Evolutionary conservation across 352 stramenopile species (phyloP).

Genomic region (Aphanomyces cochlioides): DNA sequence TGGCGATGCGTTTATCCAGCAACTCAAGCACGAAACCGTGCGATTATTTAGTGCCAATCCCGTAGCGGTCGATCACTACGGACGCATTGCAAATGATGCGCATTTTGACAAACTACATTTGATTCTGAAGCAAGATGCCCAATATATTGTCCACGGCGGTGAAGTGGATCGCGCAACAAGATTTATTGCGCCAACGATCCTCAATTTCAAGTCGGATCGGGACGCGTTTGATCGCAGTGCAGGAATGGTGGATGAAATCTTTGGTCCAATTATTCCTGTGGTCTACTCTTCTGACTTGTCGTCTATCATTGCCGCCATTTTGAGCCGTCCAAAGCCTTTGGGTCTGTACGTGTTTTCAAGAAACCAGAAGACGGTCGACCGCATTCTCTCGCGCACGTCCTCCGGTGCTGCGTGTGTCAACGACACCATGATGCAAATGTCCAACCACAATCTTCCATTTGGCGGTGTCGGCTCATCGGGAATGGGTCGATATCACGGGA

Average conservation of each 20-base stretch:
- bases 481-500: constrained; percentile 80
- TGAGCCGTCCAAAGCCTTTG: constrained; percentile 64
- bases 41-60: background rate
- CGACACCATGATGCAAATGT: constrained; percentile 76
- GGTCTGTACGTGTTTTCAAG: constrained; percentile 83
- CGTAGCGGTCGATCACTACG: background rate
- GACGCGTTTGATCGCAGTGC: constrained; percentile 48
- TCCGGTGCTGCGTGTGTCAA: constrained; percentile 52
- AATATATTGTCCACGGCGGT: constrained; percentile 56
- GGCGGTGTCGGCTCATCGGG: constrained; percentile 77
- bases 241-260: constrained; percentile 92
- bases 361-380: constrained; percentile 41
- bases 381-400: constrained; percentile 45
- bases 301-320: constrained; percentile 41
- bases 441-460: constrained; percentile 67
- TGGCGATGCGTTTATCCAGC: constrained; percentile 6
- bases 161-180: constrained; percentile 57
- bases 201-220: constrained; percentile 79
- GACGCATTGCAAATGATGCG: background rate
- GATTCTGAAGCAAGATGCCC: constrained; percentile 58
- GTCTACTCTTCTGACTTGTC: constrained; percentile 62
- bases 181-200: constrained; percentile 85
- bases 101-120: constrained; percentile 12
- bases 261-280: constrained; percentile 93
- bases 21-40: constrained; percentile 1